Conservation (phyloP, 208 protist genomes). For the Crithidia bombi region DNA sequence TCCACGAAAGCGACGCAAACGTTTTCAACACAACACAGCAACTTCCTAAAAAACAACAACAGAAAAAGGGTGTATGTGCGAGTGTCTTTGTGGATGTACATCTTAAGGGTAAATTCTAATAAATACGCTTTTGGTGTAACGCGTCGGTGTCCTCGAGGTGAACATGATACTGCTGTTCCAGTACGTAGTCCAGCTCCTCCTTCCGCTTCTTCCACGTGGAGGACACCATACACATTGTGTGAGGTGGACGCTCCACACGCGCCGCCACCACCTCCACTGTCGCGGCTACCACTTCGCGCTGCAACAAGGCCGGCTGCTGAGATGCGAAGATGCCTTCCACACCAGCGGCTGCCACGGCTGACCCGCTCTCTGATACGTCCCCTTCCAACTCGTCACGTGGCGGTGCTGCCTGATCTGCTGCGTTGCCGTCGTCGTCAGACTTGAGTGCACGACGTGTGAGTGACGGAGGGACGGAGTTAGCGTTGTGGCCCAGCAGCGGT, state of each 20-base stretch:
- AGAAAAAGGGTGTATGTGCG: no score
- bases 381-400: background rate
- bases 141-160: constrained; percentile 39
- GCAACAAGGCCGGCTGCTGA: constrained; percentile 16
- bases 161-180: constrained; percentile 58
- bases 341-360: no score
- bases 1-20: no score
- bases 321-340: background rate
- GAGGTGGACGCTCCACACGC: constrained; percentile 22
- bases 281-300: constrained; percentile 15
- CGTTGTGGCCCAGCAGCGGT: background rate
- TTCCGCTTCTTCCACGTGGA: constrained; percentile 43
- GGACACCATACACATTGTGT: constrained; percentile 34
- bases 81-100: no score
- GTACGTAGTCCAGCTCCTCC: constrained; percentile 42
- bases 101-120: no score
- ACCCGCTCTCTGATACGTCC: background rate
- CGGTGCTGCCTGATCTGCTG: background rate
- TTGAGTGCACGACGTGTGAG: background rate
- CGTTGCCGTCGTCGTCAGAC: background rate
- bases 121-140: constrained; percentile 14
- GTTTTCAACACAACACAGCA: no score
- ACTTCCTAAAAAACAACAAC: no score
- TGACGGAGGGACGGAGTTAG: background rate
- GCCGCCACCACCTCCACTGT: constrained; percentile 28